Evolutionary conservation across 441 rosid species (phyloP).

Genomic region (Corymbia calophylla): DNA sequence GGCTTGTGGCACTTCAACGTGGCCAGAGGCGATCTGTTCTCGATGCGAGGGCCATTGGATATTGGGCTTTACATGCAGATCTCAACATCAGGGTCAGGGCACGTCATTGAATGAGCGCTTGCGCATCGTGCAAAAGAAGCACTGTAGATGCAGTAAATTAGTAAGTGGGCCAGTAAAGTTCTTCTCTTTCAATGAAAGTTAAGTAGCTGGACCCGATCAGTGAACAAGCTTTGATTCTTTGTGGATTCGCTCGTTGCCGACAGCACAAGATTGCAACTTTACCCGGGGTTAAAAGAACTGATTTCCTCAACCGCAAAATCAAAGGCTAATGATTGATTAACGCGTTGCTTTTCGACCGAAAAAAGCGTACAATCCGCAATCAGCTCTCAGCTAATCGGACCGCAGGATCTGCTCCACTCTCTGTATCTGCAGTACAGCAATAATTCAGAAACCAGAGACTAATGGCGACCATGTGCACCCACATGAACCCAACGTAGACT

Average conservation of each 20-base stretch:
- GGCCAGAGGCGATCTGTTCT: background rate
- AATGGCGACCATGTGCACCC: background rate
- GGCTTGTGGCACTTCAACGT: background rate
- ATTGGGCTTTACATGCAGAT: background rate
- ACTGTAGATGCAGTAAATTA: background rate
- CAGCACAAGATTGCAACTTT: background rate
- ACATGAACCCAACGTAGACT: background rate
- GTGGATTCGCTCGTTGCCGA: background rate
- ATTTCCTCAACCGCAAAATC: background rate
- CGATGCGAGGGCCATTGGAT: background rate
- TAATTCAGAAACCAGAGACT: background rate
- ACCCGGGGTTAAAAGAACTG: background rate
- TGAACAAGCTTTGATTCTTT: background rate
- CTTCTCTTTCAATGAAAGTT: background rate
- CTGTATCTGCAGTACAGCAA: background rate
- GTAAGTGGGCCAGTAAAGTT: background rate
- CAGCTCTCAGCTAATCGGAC: background rate
- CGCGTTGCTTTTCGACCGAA: background rate
- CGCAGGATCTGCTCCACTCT: background rate
- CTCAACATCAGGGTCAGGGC: background rate
- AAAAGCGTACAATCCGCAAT: background rate
- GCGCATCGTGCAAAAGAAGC: background rate
- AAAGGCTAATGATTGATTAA: background rate
- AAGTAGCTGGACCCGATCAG: background rate
- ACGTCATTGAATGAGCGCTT: background rate